Base-by-base conservation (phyloP, 768 basidiomycete species). In the Myochromella boudieri region DNA sequence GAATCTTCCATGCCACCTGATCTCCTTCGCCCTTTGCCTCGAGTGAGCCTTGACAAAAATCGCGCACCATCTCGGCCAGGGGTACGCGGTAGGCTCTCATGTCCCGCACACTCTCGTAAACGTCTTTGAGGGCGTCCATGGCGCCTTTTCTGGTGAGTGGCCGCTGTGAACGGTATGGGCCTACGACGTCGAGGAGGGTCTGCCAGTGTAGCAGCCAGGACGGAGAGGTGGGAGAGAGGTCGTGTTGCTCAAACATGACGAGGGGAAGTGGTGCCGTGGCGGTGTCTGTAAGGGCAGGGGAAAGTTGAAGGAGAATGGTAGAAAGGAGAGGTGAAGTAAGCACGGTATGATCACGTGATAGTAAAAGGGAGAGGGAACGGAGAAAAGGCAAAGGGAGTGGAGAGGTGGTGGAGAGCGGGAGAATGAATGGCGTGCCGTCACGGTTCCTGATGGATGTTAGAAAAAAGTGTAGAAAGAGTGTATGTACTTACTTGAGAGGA, bases 131-230 rank as follows among this genome's bases (percentile, higher is more conserved):
- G 2, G 77, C 69, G 15, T 75, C 69, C 71, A 88, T 77, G 42
- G 83, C 68, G 14, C 78, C 77, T 28, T 68, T 57, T 17, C 84
- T 69, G 3, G 87, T 85, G 14, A 72, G 49, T 0, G 81, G 79
- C 12, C 80, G 62, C n/a, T 60, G 50, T 2, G 62, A 53, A 43
- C 68, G 66, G 50, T 80, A 60, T 15, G 81, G 63, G 0, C 65
- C 67, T 12, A 72, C 60, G 49, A 80, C 80, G n/a, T 64, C 66
- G 11, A 88, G 60, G 5, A 89, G 66, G 28, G 55, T 71, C 28
- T 70, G 61, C 88, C 88, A 90, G 57, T 84, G 82, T 14, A 66
- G 66, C 21, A 90, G 62, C 88, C 88, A 91, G 4, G 81, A 75
- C 0, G 83, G 79, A 1, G 83, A 81, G 9, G 84, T 84, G 1